These are phyloP conservation scores for Pseudopediastrum boryanum DNA, from an alignment of 139 green algal genomes.

Conservation along the genomic window DNA sequence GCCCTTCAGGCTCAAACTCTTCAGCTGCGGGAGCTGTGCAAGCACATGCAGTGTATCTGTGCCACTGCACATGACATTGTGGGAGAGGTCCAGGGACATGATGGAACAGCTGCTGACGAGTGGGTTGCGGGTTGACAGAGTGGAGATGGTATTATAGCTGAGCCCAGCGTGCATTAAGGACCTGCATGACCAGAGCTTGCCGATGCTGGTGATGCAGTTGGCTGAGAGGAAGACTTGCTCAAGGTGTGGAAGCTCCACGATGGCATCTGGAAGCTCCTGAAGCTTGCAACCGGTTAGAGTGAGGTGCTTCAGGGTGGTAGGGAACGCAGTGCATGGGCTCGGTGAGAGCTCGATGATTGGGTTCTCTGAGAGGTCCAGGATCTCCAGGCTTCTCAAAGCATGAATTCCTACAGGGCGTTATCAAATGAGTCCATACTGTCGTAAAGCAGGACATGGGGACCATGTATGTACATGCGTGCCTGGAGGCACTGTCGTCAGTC, in stretches of 20 bases:
- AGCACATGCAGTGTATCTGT: not conserved
- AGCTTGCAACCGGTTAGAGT: slow-evolving; percentile 9
- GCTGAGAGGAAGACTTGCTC: slow-evolving; percentile 26
- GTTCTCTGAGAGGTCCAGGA: slow-evolving; percentile 22
- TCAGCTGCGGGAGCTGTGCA: slow-evolving; percentile 13
- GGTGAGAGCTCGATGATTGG: not conserved
- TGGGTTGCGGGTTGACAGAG: not conserved
- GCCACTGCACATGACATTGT: slow-evolving; percentile 15
- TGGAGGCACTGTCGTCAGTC: not conserved
- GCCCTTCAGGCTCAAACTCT: slow-evolving; percentile 12
- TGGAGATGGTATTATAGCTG: slow-evolving; percentile 24
- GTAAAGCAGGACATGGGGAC: not conserved
- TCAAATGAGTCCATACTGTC: not conserved
- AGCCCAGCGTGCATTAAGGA: slow-evolving; percentile 16
- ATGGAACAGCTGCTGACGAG: not conserved
- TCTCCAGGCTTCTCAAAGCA: not conserved
- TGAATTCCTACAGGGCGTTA: not conserved
- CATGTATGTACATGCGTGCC: not conserved
- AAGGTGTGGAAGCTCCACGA: not conserved
- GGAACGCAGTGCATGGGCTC: not conserved
- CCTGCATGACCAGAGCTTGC: not conserved
- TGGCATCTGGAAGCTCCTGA: not conserved
- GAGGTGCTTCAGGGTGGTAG: not conserved
- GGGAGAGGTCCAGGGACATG: slow-evolving; percentile 20
- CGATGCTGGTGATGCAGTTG: slow-evolving; percentile 2